Conservation (phyloP, 257 asterid species). For the Nicotiana knightiana region DNA sequence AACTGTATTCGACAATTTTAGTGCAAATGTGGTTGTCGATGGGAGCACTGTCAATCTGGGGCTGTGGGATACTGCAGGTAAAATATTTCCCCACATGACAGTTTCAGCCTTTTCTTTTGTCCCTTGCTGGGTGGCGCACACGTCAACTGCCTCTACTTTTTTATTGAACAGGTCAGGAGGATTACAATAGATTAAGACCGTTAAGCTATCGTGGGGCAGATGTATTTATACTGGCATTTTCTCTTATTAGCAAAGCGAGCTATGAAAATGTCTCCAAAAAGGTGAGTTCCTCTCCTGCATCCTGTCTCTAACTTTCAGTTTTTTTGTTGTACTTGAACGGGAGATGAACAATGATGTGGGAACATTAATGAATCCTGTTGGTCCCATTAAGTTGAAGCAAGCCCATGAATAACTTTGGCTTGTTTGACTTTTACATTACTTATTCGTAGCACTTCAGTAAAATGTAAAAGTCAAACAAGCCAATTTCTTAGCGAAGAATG, state of each 20-base stretch:
- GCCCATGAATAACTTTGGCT: neutral
- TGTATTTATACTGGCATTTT: constrained; percentile 86
- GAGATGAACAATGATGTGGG: neutral
- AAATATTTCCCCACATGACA: neutral
- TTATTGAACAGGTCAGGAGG: constrained; percentile 68
- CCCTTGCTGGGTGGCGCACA: constrained; percentile 1
- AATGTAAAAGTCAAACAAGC: too few species aligned
- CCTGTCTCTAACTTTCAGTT: neutral
- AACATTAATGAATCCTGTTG: neutral
- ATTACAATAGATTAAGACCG: constrained; percentile 81
- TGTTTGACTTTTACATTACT: neutral
- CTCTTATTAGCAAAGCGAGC: constrained; percentile 93
- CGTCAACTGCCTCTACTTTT: neutral
- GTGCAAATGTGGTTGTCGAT: constrained; percentile 82
- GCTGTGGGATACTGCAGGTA: constrained; percentile 97
- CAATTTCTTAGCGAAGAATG: neutral
- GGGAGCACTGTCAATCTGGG: constrained; percentile 85
- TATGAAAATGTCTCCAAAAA: constrained; percentile 75
- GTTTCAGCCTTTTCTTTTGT: neutral
- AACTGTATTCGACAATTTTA: constrained; percentile 89
- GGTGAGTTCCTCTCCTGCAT: constrained; percentile 26
- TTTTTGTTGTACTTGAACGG: neutral
- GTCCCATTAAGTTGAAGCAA: neutral
- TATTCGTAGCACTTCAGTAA: neutral
- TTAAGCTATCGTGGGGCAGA: constrained; percentile 96